These are phyloP conservation scores for Vanderwaltozyma yarrowii DNA, from an alignment of 805 yeast genomes.

Conservation along the genomic window DNA sequence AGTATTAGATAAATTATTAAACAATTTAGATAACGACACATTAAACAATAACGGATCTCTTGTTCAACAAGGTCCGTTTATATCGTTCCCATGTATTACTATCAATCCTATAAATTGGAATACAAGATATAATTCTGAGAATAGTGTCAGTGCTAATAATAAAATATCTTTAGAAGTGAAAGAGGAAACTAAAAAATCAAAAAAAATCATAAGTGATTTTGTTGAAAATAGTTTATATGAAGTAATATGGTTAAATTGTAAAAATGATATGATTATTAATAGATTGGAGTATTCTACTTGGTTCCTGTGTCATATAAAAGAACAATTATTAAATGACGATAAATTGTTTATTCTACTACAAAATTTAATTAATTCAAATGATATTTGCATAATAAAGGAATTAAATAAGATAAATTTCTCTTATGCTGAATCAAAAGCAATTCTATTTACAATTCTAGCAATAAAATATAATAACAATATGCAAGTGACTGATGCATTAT, in stretches of 20 bases:
- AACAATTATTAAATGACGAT: not conserved
- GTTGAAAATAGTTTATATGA: constrained; percentile 9
- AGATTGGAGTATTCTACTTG: constrained; percentile 10
- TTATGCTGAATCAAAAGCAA: not conserved
- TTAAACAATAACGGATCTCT: not conserved
- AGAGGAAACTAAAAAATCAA: no score
- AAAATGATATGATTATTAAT: constrained; percentile 11
- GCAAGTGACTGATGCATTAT: not conserved
- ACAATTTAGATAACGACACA: constrained; percentile 5
- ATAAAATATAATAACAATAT: not conserved
- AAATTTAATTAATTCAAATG: not conserved
- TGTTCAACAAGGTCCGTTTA: constrained; percentile 14
- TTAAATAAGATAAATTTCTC: not conserved
- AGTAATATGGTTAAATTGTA: constrained; percentile 10
- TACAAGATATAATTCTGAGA: no score
- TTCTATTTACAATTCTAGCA: not conserved
- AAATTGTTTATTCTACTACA: not conserved
- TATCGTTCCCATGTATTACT: constrained; percentile 7
- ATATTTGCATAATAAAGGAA: no score
- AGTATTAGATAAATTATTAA: constrained; percentile 10
- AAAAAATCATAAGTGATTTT: not conserved
- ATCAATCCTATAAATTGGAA: no score
- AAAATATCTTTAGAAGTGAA: no score
- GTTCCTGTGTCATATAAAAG: constrained; percentile 11
- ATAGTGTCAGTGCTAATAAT: not conserved